Conservation (phyloP, 78 protist genomes). For the Pelomyxa schiedti region DNA sequence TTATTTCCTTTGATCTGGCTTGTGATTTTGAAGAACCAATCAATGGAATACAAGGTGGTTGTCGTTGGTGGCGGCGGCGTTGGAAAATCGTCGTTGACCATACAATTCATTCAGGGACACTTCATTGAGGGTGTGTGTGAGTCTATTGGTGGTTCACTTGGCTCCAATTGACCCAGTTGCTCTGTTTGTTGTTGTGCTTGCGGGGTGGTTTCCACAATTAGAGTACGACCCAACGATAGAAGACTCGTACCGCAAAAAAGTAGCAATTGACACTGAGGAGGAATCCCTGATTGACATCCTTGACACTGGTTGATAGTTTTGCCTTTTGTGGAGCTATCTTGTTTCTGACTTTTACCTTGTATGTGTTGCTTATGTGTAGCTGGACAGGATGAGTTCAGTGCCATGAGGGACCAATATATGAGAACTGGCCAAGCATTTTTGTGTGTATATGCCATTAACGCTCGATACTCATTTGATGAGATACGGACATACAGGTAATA, state of each 20-base stretch:
- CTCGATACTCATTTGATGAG: not conserved
- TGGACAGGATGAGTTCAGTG: not conserved
- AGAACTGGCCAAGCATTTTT: not conserved
- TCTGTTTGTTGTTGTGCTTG: not conserved
- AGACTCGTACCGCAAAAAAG: conserved; percentile 87
- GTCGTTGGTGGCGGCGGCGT: not conserved
- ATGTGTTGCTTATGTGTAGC: too few relatives aligned
- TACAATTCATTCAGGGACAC: not conserved
- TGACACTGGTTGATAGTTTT: too few relatives aligned
- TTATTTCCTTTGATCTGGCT: too few relatives aligned
- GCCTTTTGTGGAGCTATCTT: too few relatives aligned
- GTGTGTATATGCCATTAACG: not conserved
- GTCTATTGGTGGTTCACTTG: not conserved
- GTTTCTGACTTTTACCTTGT: too few relatives aligned
- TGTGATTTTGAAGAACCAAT: too few relatives aligned
- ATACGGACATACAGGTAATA: not conserved
- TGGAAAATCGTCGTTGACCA: not conserved
- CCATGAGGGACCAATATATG: not conserved
- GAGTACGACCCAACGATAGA: conserved; percentile 89
- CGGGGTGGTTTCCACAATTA: not conserved
- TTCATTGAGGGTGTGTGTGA: conserved; percentile 62
- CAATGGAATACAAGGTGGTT: not conserved
- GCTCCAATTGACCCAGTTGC: not conserved
- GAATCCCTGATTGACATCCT: conserved; percentile 38
- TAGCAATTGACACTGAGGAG: conserved; percentile 19